These are phyloP conservation scores for Ceratobasidium sp. DNA, from an alignment of 1,284 basidiomycete species.

Conservation along the genomic window DNA sequence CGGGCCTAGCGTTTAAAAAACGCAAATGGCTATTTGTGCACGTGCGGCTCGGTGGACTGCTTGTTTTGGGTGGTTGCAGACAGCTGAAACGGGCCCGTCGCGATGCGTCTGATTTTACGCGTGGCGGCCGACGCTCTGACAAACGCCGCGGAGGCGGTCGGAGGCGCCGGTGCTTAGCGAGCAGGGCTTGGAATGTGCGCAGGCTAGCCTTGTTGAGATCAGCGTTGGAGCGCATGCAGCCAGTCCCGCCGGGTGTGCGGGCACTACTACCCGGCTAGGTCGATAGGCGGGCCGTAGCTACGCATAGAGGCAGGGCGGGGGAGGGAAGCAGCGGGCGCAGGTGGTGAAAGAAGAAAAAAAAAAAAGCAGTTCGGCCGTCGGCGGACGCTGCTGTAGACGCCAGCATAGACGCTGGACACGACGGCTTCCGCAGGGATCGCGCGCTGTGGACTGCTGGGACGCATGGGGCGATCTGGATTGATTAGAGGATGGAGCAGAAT, in stretches of 20 bases:
- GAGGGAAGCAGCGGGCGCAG: too few species aligned
- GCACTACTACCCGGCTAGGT: too few species aligned
- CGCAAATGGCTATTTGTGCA: not conserved
- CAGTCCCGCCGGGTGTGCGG: too few species aligned
- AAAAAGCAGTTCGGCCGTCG: too few species aligned
- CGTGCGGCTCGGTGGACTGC: not conserved
- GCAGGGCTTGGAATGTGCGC: conserved; percentile 8
- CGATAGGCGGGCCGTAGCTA: too few species aligned
- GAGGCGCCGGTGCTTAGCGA: conserved; percentile 6
- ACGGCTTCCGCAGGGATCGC: too few species aligned
- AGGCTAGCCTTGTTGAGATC: not conserved
- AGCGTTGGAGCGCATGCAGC: not conserved
- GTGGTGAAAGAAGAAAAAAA: too few species aligned
- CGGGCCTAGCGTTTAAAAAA: not conserved
- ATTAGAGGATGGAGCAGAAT: conserved; percentile 4
- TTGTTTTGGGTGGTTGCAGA: not conserved
- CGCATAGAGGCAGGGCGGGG: too few species aligned
- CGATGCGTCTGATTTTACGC: not conserved
- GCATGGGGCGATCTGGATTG: conserved; percentile 23
- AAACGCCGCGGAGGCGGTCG: not conserved
- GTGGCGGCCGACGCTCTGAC: not conserved
- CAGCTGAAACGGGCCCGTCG: conserved; percentile 17
- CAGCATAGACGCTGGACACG: too few species aligned
- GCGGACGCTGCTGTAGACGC: too few species aligned
- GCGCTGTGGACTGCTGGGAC: not conserved